phyloP scores from a whole-genome alignment of 1,139 yeast genomes.

The Geotrichum histeridarum region DNA sequence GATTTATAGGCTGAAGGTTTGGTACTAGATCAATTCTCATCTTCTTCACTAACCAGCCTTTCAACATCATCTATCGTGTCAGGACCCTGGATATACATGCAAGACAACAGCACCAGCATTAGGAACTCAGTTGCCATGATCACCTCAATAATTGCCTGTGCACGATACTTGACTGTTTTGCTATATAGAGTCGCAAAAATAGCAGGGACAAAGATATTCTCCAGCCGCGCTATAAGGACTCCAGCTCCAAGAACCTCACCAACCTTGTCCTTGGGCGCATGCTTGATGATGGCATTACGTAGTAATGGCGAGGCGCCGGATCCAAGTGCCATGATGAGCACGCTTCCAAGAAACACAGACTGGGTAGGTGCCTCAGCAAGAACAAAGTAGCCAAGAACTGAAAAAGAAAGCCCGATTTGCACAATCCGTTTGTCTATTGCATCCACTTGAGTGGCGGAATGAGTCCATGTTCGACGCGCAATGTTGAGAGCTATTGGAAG shows the following conservation, averaged over 20 bases:
- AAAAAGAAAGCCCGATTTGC: slow-evolving; percentile 40
- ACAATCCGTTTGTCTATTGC: slow-evolving; percentile 49
- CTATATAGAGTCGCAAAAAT: slow-evolving; percentile 31
- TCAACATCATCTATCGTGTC: slow-evolving; percentile 6
- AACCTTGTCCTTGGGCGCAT: slow-evolving; percentile 36
- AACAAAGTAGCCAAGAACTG: slow-evolving; percentile 43
- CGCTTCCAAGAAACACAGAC: slow-evolving; percentile 40
- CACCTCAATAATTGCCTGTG: slow-evolving; percentile 30
- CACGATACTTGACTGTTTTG: slow-evolving; percentile 30
- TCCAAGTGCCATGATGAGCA: slow-evolving; percentile 43
- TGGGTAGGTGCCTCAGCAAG: slow-evolving; percentile 38
- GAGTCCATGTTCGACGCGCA: slow-evolving; percentile 35
- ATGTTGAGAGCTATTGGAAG: slow-evolving; percentile 43
- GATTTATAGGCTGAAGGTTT: too few relatives aligned
- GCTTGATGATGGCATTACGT: slow-evolving; percentile 49
- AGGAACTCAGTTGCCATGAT: slow-evolving; percentile 24
- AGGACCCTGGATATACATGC: slow-evolving; percentile 17
- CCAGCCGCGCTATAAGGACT: slow-evolving; percentile 30
- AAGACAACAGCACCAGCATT: slow-evolving; percentile 19
- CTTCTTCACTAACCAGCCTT: neutral
- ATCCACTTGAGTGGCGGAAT: slow-evolving; percentile 42
- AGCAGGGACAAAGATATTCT: slow-evolving; percentile 31
- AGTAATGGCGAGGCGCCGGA: slow-evolving; percentile 41
- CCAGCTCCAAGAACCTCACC: slow-evolving; percentile 37
- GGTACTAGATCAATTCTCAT: neutral